Evolutionary conservation across 2,329 filamentous ascomycete genomes (phyloP).

Genomic region (Colletotrichum acutatum): DNA sequence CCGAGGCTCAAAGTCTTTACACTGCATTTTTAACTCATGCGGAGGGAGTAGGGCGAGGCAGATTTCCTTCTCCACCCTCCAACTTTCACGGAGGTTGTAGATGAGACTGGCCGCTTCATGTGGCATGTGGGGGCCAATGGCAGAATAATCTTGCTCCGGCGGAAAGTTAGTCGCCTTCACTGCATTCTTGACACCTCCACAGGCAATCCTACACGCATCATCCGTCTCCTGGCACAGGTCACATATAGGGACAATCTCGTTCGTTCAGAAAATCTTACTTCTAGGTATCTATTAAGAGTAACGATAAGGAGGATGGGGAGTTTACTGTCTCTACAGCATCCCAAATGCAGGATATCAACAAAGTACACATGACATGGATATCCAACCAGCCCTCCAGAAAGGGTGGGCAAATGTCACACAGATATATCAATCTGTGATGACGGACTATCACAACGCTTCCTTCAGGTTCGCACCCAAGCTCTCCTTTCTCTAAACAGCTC

Average conservation of each 20-base stretch:
- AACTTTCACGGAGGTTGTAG: too few relatives aligned
- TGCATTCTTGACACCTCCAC: not conserved
- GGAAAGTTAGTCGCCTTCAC: not conserved
- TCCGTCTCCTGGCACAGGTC: too few relatives aligned
- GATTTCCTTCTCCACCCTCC: not conserved
- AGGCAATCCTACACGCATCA: not conserved
- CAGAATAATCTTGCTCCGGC: too few relatives aligned
- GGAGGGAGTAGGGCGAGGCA: not conserved
- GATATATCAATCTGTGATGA: not conserved
- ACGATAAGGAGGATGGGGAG: not conserved
- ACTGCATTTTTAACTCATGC: not conserved
- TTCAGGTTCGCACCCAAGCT: constrained; percentile 23
- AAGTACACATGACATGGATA: not conserved
- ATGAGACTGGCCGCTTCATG: too few relatives aligned
- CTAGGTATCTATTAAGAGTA: constrained; percentile 17
- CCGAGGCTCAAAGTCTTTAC: not conserved
- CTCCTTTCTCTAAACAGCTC: constrained; percentile 25
- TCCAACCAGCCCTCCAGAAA: not conserved
- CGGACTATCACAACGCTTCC: not conserved
- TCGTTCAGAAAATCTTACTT: not conserved
- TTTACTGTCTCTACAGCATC: not conserved
- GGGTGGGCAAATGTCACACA: not conserved
- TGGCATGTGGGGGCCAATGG: too few relatives aligned
- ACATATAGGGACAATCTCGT: too few relatives aligned
- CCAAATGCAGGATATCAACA: not conserved